Evolutionary conservation across 2,329 filamentous ascomycete species (phyloP), one percentile per base, ranked within the genome.

Genomic region (Diaporthe citrichinensis): DNA sequence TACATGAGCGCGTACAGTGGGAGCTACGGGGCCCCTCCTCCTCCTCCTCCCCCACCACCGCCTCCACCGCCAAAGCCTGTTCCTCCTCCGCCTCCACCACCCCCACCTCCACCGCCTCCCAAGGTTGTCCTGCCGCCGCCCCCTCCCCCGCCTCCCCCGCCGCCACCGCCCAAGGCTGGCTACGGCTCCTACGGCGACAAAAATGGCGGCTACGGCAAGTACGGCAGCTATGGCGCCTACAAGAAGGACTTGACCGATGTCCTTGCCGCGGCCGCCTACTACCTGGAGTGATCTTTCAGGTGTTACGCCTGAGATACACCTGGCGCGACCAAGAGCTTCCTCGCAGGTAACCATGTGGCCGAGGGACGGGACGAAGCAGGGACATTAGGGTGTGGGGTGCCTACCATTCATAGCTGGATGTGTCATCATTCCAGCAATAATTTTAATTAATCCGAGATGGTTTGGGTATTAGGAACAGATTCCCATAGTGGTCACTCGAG

Each of bases 181-280:
- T 69, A 69, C 5, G 65, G 46, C 7, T 53, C 46, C 0, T 68
- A 68, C 9, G 59, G 59, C 59, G 46, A 53, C 65, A 68, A 53
- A 46, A 68, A 28, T 14, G 65, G 65, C 8, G 65, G n/a, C 23
- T 68, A 68, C 46, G 65, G 65, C 49, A 73, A 65, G 7, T 73
- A 73, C 14, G 44, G 65, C 46, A 55, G 46, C 65, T 68, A 68
- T 2, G 46, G 46, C 31, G 2, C 31, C 1, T 68, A 68, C 46
- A 55, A 73, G 57, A 69, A 69, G 65, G 65, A 55, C 41, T 6
- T 69, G 34, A 28, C 20, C 34, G 65, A 69, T 31, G 34, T 69
- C 49, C 46, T 69, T 0, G 49, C 65, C 7, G 46, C 49, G 4
- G 65, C 65, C 4, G 49, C 65, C 2, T 25, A 34, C 4, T 25